These are phyloP conservation scores for Aspergillus clavatus DNA, from an alignment of 2,329 filamentous ascomycete species.

Conservation along the genomic window DNA sequence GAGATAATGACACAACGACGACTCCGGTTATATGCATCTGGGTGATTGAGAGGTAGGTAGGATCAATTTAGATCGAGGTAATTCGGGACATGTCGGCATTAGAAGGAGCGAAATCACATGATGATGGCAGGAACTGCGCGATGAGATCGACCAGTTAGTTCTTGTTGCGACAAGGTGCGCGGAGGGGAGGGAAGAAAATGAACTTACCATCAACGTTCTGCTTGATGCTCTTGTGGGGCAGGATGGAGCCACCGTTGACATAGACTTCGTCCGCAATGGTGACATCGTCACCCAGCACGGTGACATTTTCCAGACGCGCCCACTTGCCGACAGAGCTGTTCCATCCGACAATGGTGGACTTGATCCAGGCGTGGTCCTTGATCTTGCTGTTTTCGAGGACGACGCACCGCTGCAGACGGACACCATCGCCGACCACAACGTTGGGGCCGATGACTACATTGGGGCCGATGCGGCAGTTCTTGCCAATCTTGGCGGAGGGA, in stretches of 20 bases:
- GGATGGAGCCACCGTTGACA: slow-evolving; percentile 90
- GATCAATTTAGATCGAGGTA: slow-evolving; percentile 16
- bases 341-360: slow-evolving; percentile 98
- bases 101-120: slow-evolving; percentile 38
- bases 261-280: slow-evolving; percentile 98
- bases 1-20: slow-evolving; percentile 28
- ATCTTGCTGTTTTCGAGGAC: slow-evolving; percentile 84
- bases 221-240: slow-evolving; percentile 99
- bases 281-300: slow-evolving; percentile 95
- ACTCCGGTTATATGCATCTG: slow-evolving; percentile 38
- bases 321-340: slow-evolving; percentile 93
- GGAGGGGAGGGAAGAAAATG: neutral
- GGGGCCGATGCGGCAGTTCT: slow-evolving; percentile 95
- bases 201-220: slow-evolving; percentile 78
- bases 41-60: slow-evolving; percentile 23
- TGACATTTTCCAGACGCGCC: slow-evolving; percentile 95
- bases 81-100: slow-evolving; percentile 25
- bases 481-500: slow-evolving; percentile 89
- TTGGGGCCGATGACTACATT: slow-evolving; percentile 95
- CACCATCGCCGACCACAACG: slow-evolving; percentile 88
- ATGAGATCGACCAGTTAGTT: neutral
- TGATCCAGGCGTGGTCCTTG: slow-evolving; percentile 98
- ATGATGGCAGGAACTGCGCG: slow-evolving; percentile 44
- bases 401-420: slow-evolving; percentile 88
- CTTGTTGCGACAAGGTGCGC: neutral